Evolutionary conservation across 148 eudicot genomes (phyloP), one percentile per base, ranked within the genome.

Genomic region (Oxyria digyna): DNA sequence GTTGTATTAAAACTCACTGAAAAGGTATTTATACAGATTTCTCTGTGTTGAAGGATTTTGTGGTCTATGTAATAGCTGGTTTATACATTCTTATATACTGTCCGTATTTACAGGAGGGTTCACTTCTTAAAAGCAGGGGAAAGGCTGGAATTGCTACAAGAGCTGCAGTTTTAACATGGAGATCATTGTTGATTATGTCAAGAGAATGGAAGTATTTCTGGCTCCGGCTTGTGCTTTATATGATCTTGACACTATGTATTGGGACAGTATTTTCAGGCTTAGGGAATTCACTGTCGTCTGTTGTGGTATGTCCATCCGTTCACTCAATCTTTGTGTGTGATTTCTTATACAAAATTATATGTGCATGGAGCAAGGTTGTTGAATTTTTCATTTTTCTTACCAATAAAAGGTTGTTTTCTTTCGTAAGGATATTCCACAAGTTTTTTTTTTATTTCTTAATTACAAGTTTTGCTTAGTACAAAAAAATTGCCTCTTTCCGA

Each of bases 141-240:
- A 90, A 80, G 82, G 97, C 99, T 70, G 81, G 81, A 69, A 75
- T 64, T 80, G 81, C 76, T 37, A 84, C 91, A 67, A 79, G 91
- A 77, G 79, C 87, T 76, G 91, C 84, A 66, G 91, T 94, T 55
- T 82, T 94, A 79, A 94, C 89, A 46, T 94, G 99, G 99, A 87
- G 99, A 76, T 90, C 97, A 29, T 72, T 90, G 48, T 79, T 94
- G 74, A 81, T 94, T 62, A 91, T 94, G 99, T 94, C 99, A 63
- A 85, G 99, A 72, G 97, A 94, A 77, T 94, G 97, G 99, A 94
- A 87, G 79, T 94, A 90, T 73, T 94, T 81, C 77, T 94, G 99
- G 99, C 92, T 94, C 74, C 90, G 99, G 71, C 80, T 94, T 73
- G 81, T 90, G 68, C 86, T 94, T 15, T 81, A 75, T 71, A 87